These are phyloP conservation scores for Asterochloris erici DNA, from an alignment of 139 green algal species.

Conservation along the genomic window DNA sequence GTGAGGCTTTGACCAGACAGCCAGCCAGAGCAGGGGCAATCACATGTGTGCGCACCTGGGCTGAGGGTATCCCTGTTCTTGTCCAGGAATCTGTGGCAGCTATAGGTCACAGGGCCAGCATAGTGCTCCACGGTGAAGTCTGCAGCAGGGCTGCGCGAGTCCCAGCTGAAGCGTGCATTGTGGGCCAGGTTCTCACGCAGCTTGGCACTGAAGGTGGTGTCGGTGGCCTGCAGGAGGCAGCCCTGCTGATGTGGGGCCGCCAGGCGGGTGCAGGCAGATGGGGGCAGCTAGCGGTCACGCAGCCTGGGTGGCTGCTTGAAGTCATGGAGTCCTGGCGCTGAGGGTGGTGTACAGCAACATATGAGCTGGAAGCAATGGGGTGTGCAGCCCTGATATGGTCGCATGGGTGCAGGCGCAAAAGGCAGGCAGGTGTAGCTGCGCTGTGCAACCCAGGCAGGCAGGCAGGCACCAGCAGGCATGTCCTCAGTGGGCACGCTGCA, in stretches of 20 bases:
- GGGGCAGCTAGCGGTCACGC: not conserved
- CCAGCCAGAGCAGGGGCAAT: too few relatives aligned
- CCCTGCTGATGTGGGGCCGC: not conserved
- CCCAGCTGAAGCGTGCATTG: constrained; percentile 47
- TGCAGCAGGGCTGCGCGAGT: constrained; percentile 50
- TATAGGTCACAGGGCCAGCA: constrained; percentile 55
- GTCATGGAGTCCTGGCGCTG: too few relatives aligned
- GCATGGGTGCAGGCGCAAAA: too few relatives aligned
- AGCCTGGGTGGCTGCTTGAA: too few relatives aligned
- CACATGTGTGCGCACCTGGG: constrained; percentile 22
- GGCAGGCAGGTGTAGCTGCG: too few relatives aligned
- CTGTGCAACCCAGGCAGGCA: too few relatives aligned
- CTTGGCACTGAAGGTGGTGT: constrained; percentile 45
- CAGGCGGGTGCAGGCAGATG: not conserved
- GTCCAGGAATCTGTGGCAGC: constrained; percentile 44
- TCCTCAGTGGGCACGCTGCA: too few relatives aligned
- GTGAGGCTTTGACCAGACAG: too few relatives aligned
- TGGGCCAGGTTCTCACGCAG: constrained; percentile 27
- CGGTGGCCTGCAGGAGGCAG: constrained; percentile 35
- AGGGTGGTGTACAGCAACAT: too few relatives aligned
- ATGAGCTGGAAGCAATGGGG: too few relatives aligned
- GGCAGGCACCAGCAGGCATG: too few relatives aligned
- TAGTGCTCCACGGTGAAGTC: constrained; percentile 81
- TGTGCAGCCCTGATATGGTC: too few relatives aligned
- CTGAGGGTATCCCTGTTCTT: constrained; percentile 82